Conservation (phyloP, 352 stramenopile species). For the Phytophthora multivora region DNA sequence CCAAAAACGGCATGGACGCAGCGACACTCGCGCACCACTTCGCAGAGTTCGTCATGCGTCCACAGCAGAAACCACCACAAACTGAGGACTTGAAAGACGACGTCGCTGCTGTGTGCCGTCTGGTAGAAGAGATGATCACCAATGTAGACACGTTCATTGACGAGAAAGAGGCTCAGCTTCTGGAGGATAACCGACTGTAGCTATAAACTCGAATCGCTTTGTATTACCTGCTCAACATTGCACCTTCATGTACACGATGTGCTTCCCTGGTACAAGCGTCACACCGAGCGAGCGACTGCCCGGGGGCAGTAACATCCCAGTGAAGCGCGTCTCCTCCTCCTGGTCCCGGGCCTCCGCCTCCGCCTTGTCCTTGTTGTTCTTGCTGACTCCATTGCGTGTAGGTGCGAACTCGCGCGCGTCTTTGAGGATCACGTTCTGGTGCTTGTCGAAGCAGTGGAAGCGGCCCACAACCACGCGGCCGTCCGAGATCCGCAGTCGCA, state of each 20-base stretch:
- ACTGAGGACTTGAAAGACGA: conserved; percentile 17
- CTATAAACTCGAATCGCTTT: neutral
- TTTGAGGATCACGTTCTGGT: conserved; percentile 83
- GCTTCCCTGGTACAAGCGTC: conserved; percentile 78
- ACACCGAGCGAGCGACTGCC: conserved; percentile 66
- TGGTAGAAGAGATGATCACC: conserved; percentile 76
- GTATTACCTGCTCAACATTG: conserved; percentile 22
- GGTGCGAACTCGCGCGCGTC: conserved; percentile 69
- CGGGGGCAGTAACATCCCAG: conserved; percentile 22
- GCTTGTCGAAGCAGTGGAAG: conserved; percentile 85
- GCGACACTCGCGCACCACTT: conserved; percentile 58
- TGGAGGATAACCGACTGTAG: conserved; percentile 54
- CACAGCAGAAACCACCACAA: conserved; percentile 19
- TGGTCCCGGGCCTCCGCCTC: conserved; percentile 35
- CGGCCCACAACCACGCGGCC: conserved; percentile 65
- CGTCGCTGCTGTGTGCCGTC: conserved; percentile 17
- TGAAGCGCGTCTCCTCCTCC: conserved; percentile 47
- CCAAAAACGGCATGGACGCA: conserved; percentile 77
- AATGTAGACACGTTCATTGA: conserved; percentile 80
- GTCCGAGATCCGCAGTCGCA: conserved; percentile 76
- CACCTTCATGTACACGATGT: conserved; percentile 81
- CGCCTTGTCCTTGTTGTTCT: conserved; percentile 38
- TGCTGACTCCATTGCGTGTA: conserved; percentile 22
- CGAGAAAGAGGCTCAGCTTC: conserved; percentile 62
- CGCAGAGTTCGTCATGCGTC: conserved; percentile 57